Base-by-base conservation (phyloP, 1,284 basidiomycete genomes). In the Ceratobasidium papillatum region DNA sequence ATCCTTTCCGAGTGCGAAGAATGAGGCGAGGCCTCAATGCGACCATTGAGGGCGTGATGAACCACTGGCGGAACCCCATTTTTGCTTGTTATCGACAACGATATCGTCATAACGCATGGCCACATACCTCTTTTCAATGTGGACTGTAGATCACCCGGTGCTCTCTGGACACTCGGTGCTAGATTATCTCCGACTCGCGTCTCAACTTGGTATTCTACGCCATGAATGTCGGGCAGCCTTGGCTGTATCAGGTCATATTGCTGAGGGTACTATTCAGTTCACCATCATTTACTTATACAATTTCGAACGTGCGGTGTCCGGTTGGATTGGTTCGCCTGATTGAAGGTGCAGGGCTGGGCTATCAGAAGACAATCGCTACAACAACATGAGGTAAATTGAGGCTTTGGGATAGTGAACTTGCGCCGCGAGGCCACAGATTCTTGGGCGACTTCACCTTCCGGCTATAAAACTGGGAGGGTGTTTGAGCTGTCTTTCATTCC, bases 1-100 rank as follows among this genome's bases (percentile, higher is more conserved):
- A 66, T 51, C 17, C 2, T 52, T 22, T 25, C 47, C 11, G 43
- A 52, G 19, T 43, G 47, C 14, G 47, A 66, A 52, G 63, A 30
- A 5, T 52, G 63, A 45, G 63, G 63, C 27, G 47, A 66, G 5
- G 47, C 63, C 7, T 41, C 63, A 30, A 66, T 45, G 47, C 47
- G 45, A 19, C 47, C 43, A 66, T 4, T 45, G 11, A 66, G 62
- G 41, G 47, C 30, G 41, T 64, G 43, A 43, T 25, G 8, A 64
- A 64, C 17, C 41, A 47, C 30, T 17, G 62, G n/a, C 47, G 62
- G 62, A 64, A 38, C 41, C 43, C 62, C 19, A 64, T 32, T 45
- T 43, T 43, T 14, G 62, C 62, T 27, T 38, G 62, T n/a, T n/a
- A n/a, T n/a, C n/a, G n/a, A 66, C 47, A 51, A 34, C 12, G 8